Conservation (phyloP, 148 eudicot genomes). For the Rhododendron williamsianum region DNA sequence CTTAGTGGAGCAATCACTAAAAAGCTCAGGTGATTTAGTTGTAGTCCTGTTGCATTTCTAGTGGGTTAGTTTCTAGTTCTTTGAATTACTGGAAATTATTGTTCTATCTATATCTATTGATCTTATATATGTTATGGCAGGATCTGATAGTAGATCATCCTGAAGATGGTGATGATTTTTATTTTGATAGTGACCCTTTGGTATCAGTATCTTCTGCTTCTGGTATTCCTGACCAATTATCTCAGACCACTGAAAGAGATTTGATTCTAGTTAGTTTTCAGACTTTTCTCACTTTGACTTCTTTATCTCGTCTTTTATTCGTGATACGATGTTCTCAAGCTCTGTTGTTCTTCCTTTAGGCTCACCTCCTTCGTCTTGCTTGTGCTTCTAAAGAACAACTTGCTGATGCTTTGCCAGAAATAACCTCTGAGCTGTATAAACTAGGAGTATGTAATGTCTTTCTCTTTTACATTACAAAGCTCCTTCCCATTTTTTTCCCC, state of each 20-base stretch:
- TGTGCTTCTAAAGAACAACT: slow-evolving; percentile 80
- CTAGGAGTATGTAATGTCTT: slow-evolving; percentile 54
- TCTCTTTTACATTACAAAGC: not conserved
- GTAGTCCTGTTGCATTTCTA: not conserved
- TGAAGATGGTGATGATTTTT: slow-evolving; percentile 38
- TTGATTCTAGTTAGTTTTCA: slow-evolving; percentile 52
- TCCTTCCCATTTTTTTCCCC: slow-evolving; percentile 1
- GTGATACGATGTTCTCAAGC: not conserved
- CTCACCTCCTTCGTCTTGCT: slow-evolving; percentile 94
- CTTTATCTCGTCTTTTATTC: not conserved
- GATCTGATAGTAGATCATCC: slow-evolving; percentile 27
- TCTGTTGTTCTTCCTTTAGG: slow-evolving; percentile 39
- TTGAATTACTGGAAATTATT: not conserved
- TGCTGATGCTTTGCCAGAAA: slow-evolving; percentile 71
- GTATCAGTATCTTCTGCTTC: slow-evolving; percentile 40
- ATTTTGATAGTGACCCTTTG: slow-evolving; percentile 38
- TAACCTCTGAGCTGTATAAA: slow-evolving; percentile 68
- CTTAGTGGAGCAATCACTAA: not conserved
- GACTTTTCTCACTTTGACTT: not conserved
- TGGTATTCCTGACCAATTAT: slow-evolving; percentile 34
- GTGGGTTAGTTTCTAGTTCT: not conserved
- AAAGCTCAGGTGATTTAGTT: not conserved
- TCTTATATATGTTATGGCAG: slow-evolving; percentile 33
- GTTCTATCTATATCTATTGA: not conserved
- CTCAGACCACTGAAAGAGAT: slow-evolving; percentile 57